Conservation (phyloP, 441 rosid genomes). For the Euphorbia corollata region DNA sequence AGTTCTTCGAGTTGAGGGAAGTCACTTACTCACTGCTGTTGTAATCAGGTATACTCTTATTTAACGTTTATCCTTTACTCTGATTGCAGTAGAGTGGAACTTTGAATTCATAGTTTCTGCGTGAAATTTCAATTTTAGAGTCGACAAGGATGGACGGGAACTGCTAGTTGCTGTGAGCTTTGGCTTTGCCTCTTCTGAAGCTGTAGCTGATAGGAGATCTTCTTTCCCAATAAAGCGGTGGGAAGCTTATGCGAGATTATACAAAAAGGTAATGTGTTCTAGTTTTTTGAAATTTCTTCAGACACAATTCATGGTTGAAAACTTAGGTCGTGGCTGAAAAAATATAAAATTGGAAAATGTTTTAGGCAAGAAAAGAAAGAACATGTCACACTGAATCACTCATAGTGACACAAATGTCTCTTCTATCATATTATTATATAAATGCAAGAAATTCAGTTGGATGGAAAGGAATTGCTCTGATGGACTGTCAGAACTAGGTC, state of each 20-base stretch:
- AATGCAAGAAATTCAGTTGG: too few relatives aligned
- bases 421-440: too few relatives aligned
- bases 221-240: constrained; percentile 56
- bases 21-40: constrained; percentile 71
- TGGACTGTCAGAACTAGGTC: too few relatives aligned
- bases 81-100: constrained; percentile 1
- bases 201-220: constrained; percentile 64
- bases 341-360: too few relatives aligned
- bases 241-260: constrained; percentile 67
- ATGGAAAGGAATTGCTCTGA: too few relatives aligned
- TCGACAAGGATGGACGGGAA: constrained; percentile 58
- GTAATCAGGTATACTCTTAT: constrained; percentile 38
- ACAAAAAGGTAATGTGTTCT: constrained; percentile 47
- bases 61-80: constrained; percentile 1
- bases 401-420: not conserved
- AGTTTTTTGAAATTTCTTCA: constrained; percentile 2
- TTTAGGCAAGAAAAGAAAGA: not conserved
- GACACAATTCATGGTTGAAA: not conserved
- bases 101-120: constrained; percentile 9
- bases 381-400: not conserved
- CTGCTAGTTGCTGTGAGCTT: constrained; percentile 76
- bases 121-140: constrained; percentile 37
- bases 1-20: constrained; percentile 64
- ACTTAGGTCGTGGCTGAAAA: not conserved
- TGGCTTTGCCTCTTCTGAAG: constrained; percentile 64